A percentile compares a stretch with the other conserved stretches of the same genome.
phyloP scores from a whole-genome alignment of 2,329 filamentous ascomycete genomes.

The Penicillium frequentans region DNA sequence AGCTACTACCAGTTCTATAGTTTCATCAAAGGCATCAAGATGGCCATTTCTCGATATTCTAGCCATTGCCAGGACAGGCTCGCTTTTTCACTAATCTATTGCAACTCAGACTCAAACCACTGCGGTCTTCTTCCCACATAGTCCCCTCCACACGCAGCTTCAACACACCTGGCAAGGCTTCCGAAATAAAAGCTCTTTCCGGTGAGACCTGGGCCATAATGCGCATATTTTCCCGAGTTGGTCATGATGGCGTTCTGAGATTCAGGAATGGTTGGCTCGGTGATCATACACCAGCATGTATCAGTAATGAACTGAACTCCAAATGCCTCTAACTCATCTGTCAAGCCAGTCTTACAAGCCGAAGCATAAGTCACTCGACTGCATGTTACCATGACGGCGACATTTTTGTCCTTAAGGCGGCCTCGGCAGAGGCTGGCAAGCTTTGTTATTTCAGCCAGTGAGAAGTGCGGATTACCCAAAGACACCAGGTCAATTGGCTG shows the following conservation, averaged over 20 bases:
- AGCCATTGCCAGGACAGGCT: too few relatives aligned
- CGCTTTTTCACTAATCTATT: too few relatives aligned
- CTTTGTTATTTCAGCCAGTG: conserved; percentile 36
- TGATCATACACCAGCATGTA: conserved; percentile 52
- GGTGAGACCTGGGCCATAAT: conserved; percentile 37
- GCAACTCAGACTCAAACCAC: neutral
- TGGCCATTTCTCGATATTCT: too few relatives aligned
- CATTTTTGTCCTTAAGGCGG: conserved; percentile 18
- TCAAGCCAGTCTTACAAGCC: conserved; percentile 29
- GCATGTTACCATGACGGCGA: conserved; percentile 24
- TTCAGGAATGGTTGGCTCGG: conserved; percentile 38
- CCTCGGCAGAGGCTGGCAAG: conserved; percentile 33
- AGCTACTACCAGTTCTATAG: too few relatives aligned
- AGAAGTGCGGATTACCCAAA: conserved; percentile 50
- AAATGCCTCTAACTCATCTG: conserved; percentile 35
- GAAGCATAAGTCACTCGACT: conserved; percentile 16
- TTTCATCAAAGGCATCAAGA: too few relatives aligned
- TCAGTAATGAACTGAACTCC: conserved; percentile 45
- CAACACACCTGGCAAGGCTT: neutral
- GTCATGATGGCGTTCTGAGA: conserved; percentile 40
- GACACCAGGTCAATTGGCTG: conserved; percentile 34
- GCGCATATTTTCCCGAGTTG: conserved; percentile 50
- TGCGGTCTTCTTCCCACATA: neutral
- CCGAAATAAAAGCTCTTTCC: conserved; percentile 27
- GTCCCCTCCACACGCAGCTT: neutral